These are phyloP conservation scores for Aspergillus olivimuriae DNA, from an alignment of 495 filamentous ascomycete genomes.

Conservation along the genomic window DNA sequence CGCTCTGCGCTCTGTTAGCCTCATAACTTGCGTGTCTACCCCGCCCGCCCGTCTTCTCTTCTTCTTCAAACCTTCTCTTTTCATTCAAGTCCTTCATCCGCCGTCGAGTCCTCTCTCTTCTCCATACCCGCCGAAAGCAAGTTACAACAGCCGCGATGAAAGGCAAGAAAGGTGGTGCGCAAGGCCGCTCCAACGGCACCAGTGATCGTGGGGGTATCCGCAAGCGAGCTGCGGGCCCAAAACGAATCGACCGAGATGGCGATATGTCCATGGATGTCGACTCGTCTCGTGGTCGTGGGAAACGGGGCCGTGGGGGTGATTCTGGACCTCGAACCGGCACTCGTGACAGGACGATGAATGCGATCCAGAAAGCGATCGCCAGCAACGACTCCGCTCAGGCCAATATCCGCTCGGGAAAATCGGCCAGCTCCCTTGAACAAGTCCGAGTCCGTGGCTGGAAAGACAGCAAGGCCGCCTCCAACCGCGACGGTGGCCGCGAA, in stretches of 20 bases:
- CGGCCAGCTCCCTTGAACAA: slow-evolving; percentile 19
- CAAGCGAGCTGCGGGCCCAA: slow-evolving; percentile 49
- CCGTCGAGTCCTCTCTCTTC: too few species aligned
- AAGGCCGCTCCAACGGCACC: slow-evolving; percentile 22
- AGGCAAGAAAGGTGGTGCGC: slow-evolving; percentile 29
- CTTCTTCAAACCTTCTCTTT: neutral
- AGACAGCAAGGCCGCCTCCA: slow-evolving; percentile 64
- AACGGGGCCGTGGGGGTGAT: slow-evolving; percentile 34
- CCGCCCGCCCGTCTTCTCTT: slow-evolving; percentile 4
- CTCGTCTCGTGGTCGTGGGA: slow-evolving; percentile 29
- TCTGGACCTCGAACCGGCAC: slow-evolving; percentile 17
- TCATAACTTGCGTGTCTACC: slow-evolving; percentile 7
- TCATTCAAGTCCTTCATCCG: too few species aligned
- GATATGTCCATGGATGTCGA: slow-evolving; percentile 71
- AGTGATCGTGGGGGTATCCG: slow-evolving; percentile 60
- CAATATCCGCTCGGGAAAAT: slow-evolving; percentile 29
- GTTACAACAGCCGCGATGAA: slow-evolving; percentile 10
- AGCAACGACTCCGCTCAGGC: slow-evolving; percentile 33
- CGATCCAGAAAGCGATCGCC: slow-evolving; percentile 39
- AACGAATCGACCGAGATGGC: slow-evolving; percentile 68
- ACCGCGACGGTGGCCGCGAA: slow-evolving; percentile 64
- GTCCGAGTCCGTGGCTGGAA: slow-evolving; percentile 65
- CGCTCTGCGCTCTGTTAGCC: slow-evolving; percentile 21
- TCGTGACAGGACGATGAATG: slow-evolving; percentile 24
- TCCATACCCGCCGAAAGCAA: neutral